These are phyloP conservation scores for Aspergillus ellipticus DNA, from an alignment of 495 filamentous ascomycete genomes.

Conservation along the genomic window DNA sequence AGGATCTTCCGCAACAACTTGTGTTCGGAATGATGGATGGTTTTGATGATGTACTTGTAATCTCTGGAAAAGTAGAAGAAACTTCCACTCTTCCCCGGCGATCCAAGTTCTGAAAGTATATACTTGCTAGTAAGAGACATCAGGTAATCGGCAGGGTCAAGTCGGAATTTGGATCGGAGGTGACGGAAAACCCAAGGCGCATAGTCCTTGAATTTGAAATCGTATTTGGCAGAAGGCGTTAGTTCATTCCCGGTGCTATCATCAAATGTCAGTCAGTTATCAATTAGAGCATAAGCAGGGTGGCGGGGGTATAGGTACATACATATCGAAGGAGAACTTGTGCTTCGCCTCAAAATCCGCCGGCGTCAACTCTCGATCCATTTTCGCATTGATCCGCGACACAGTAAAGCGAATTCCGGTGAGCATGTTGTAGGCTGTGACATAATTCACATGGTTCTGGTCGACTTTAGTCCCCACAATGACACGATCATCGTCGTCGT, in stretches of 20 bases:
- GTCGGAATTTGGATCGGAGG: conserved; percentile 78
- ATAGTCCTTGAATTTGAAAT: conserved; percentile 99
- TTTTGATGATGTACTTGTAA: conserved; percentile 99
- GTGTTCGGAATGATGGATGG: conserved; percentile 95
- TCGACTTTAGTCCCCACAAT: conserved; percentile 98
- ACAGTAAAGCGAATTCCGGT: conserved; percentile 97
- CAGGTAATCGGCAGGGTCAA: conserved; percentile 96
- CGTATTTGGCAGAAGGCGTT: conserved; percentile 97
- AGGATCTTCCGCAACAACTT: conserved; percentile 90
- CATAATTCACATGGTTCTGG: conserved; percentile 95
- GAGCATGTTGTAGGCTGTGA: conserved; percentile 99
- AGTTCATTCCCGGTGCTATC: conserved; percentile 89
- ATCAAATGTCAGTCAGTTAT: conserved; percentile 22
- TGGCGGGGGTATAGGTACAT: conserved; percentile 29
- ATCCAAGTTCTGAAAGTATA: conserved; percentile 94
- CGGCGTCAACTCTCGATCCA: conserved; percentile 81
- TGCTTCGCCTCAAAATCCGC: conserved; percentile 88
- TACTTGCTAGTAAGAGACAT: conserved; percentile 99
- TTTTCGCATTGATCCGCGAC: conserved; percentile 93
- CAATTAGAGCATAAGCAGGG: background rate
- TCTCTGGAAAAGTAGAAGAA: conserved; percentile 99
- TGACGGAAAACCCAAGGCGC: conserved; percentile 98
- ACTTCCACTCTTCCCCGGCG: conserved; percentile 95
- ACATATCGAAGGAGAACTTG: conserved; percentile 99
- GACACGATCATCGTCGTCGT: conserved; percentile 90